These are phyloP conservation scores for Chalciporus pseudorubinellus DNA, from an alignment of 768 basidiomycete genomes.

Conservation along the genomic window DNA sequence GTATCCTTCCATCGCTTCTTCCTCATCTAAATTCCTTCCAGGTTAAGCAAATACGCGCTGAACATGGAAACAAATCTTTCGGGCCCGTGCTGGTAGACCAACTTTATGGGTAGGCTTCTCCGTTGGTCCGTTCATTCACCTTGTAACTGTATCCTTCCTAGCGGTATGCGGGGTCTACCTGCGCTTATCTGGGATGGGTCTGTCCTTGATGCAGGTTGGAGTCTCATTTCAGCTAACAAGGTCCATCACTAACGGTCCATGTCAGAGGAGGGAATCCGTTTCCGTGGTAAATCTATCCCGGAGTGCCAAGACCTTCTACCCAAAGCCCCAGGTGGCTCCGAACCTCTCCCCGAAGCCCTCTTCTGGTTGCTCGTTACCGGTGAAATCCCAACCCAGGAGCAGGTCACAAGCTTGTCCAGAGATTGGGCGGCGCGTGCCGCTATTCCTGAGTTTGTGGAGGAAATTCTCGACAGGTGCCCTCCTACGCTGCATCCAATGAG, in stretches of 20 bases:
- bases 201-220: constrained; percentile 83
- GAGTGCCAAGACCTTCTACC: constrained; percentile 86
- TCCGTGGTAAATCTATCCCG: constrained; percentile 94
- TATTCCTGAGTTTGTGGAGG: constrained; percentile 94
- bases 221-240: constrained; percentile 20
- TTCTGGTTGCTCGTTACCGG: constrained; percentile 97
- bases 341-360: constrained; percentile 90
- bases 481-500: constrained; percentile 97
- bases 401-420: constrained; percentile 79
- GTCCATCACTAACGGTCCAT: not conserved
- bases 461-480: constrained; percentile 90
- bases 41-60: constrained; percentile 78
- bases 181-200: constrained; percentile 99
- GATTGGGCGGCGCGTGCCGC: constrained; percentile 95
- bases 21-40: not conserved
- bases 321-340: constrained; percentile 82
- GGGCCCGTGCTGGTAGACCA: constrained; percentile 90
- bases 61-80: constrained; percentile 90
- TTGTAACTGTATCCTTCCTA: constrained; percentile 26
- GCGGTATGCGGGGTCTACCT: constrained; percentile 86
- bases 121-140: constrained; percentile 1
- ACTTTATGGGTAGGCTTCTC: constrained; percentile 66
- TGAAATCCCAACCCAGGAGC: constrained; percentile 88
- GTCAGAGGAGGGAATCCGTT: constrained; percentile 93
- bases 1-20: no score